Base-by-base conservation (phyloP, 352 stramenopile species). In the Blastocystis sp. region DNA sequence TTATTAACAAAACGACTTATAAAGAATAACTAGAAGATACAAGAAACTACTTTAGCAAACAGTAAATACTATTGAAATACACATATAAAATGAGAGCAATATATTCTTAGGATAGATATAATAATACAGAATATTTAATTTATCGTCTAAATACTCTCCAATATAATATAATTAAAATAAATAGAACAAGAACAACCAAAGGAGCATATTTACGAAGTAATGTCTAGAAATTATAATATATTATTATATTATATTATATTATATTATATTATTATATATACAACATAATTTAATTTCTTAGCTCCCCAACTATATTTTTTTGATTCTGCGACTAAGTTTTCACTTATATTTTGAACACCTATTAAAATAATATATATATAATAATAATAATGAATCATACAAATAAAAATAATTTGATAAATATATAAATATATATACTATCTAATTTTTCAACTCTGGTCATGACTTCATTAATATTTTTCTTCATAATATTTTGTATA, bases 251-350 rank as follows among this genome's bases (percentile, higher is more conserved):
- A n/a, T n/a, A n/a, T n/a, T 11, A 24, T 35, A 9, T 32, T 0
- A 62, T 18, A 1, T 3, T 30, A 27, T 0, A n/a, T 1, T 32
- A 1, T 10, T 6, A 16, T 11, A 13, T 18, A 9, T 48, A 62
- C 52, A 4, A 62, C 35, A 28, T 62, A 62, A 19, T 62, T 62
- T 41, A 62, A 32, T 34, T 62, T 62, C 52, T 62, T 62, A 30
- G 52, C 52, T 36, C 52, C 52, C 52, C 52, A 62, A 37, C 52
- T 62, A 30, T 40, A 62, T 30, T 62, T 62, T 41, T 62, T 62
- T 24, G 52, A 62, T 16, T 62, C 52, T 16, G 46, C 49, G 3
- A 59, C 31, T 40, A 59, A 25, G 28, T 47, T 16, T 19, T 34
- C 18, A 24, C 49, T 59, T 7, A 40, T 27, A 0, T 11, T 27